Conservation (phyloP, 371 early-diverging fungal genomes). For the Rhizomucor pusillus region DNA sequence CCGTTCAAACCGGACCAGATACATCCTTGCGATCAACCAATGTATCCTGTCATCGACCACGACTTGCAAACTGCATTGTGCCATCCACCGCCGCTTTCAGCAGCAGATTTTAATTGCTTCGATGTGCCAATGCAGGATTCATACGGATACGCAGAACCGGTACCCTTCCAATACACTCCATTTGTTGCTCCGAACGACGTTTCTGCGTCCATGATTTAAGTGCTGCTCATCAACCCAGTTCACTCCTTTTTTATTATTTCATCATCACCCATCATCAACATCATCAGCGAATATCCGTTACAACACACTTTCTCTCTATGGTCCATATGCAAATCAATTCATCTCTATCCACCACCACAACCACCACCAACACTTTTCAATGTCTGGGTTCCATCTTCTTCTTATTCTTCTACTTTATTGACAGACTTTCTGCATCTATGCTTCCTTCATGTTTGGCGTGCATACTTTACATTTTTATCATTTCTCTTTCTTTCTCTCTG, state of each 20-base stretch:
- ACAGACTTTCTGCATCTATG: constrained; percentile 6
- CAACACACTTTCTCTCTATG: constrained; percentile 12
- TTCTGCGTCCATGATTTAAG: constrained; percentile 9
- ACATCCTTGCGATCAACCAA: constrained; percentile 7
- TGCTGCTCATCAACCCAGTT: background rate
- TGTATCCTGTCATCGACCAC: constrained; percentile 1
- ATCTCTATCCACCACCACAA: constrained; percentile 11
- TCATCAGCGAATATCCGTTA: too few relatives aligned
- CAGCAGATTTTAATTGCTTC: background rate
- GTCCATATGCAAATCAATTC: background rate
- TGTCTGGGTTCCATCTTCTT: constrained; percentile 10
- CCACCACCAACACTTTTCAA: constrained; percentile 3
- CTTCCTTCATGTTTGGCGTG: constrained; percentile 1
- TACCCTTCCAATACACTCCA: constrained; percentile 5
- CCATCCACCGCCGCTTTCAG: background rate
- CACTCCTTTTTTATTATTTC: constrained; percentile 9
- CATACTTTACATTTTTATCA: constrained; percentile 1
- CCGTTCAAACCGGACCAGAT: constrained; percentile 30
- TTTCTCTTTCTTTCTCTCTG: background rate
- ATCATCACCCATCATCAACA: background rate
- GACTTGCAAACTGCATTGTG: constrained; percentile 2
- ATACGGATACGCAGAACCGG: background rate
- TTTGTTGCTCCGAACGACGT: constrained; percentile 17
- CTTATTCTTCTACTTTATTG: constrained; percentile 10
- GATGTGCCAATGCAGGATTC: constrained; percentile 1